Conservation (phyloP, 1,139 yeast genomes). For the Magnusiomyces starmeri region DNA sequence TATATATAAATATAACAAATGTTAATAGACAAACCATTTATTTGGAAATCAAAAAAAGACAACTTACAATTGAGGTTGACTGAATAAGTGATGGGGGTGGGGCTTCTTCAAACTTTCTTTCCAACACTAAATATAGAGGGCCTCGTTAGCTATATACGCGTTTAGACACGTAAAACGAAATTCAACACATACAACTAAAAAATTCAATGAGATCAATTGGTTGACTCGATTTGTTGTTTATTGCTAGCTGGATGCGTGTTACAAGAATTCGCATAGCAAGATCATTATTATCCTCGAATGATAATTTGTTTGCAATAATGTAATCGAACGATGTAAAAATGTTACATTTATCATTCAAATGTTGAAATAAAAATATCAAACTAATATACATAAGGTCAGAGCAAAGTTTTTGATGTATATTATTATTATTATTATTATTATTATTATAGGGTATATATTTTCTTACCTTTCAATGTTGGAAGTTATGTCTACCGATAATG, state of each 20-base stretch:
- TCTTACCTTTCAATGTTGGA: slow-evolving; percentile 13
- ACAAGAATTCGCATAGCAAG: slow-evolving; percentile 8
- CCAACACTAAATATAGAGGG: slow-evolving; percentile 10
- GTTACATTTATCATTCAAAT: slow-evolving; percentile 14
- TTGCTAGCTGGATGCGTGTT: slow-evolving; percentile 13
- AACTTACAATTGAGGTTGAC: slow-evolving; percentile 13
- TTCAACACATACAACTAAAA: slow-evolving; percentile 12
- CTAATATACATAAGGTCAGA: slow-evolving; percentile 6
- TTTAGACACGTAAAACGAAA: neutral
- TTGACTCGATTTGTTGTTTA: slow-evolving; percentile 3
- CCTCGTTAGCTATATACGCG: neutral
- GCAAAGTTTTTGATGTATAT: neutral
- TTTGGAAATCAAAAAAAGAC: neutral
- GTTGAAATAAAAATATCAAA: slow-evolving; percentile 16
- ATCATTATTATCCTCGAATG: slow-evolving; percentile 10
- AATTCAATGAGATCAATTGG: slow-evolving; percentile 11
- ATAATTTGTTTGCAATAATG: slow-evolving; percentile 13
- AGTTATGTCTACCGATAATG: slow-evolving; percentile 11
- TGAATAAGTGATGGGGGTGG: slow-evolving; percentile 11
- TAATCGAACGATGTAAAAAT: slow-evolving; percentile 14
- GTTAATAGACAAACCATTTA: neutral
- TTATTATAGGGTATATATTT: neutral
- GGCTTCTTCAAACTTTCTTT: slow-evolving; percentile 9
- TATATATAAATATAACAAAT: neutral
- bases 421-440: neutral